Conservation (phyloP, 2,329 filamentous ascomycete species). For the Aspergillus sp. region DNA sequence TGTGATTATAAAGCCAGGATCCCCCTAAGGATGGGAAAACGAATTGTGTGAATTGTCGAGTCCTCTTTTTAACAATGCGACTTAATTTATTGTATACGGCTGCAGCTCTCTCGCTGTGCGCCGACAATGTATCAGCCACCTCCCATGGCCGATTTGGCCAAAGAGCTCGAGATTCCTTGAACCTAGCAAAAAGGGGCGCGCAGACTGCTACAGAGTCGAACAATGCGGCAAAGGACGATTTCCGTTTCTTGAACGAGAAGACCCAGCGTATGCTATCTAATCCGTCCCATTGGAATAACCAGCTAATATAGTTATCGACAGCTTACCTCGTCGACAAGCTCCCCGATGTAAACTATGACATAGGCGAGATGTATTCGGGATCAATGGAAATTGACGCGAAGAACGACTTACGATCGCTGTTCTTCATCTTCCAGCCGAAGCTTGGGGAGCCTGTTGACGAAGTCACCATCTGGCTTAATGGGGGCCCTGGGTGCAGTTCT, state of each 20-base stretch:
- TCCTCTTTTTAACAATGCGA: conserved; percentile 20
- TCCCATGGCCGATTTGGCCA: conserved; percentile 28
- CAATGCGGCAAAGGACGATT: conserved; percentile 19
- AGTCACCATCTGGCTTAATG: conserved; percentile 50
- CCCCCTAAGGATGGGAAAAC: not conserved
- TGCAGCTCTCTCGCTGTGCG: conserved; percentile 21
- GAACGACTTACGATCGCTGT: conserved; percentile 47
- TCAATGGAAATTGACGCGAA: conserved; percentile 55
- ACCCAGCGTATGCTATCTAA: conserved; percentile 25
- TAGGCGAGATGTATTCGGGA: conserved; percentile 54
- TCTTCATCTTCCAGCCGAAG: conserved; percentile 51
- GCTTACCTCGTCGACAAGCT: conserved; percentile 66
- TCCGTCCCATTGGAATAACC: not conserved
- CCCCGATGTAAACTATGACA: conserved; percentile 69
- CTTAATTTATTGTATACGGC: conserved; percentile 27
- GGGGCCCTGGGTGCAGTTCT: conserved; percentile 57
- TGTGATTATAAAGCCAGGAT: not conserved
- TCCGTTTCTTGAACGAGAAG: conserved; percentile 26
- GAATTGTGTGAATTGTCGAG: not conserved
- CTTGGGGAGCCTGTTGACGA: conserved; percentile 47
- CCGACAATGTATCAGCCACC: conserved; percentile 19
- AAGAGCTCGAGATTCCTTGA: conserved; percentile 23
- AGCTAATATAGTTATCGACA: conserved; percentile 6
- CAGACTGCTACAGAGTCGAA: conserved; percentile 15
- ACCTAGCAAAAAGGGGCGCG: conserved; percentile 21